Base-by-base conservation (phyloP, 257 asterid genomes). In the Jasminum sambac region DNA sequence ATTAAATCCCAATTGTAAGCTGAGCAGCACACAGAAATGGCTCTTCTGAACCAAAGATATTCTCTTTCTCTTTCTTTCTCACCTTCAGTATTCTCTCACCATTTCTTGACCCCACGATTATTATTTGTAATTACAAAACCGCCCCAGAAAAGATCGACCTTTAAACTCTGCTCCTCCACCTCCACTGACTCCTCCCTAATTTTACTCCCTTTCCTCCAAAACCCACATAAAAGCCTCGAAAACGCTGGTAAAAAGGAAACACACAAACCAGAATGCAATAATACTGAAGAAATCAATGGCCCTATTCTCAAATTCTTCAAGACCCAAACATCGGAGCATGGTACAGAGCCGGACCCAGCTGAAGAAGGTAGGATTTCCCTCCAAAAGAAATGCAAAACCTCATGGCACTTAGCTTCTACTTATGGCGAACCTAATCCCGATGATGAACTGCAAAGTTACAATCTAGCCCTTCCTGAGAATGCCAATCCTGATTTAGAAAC, bases 391-490 rank as follows among this genome's bases (percentile, higher is more conserved):
- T 87, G 97, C 5, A 87, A 76, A 74, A 83, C 88, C 3, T 80
- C 97, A 2, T 93, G 97, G 98, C 96, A 83, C 73, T 86, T 90
- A 24, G 89, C 94, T 26, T 59, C 86, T 72, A 58, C 37, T 26
- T 63, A 60, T 67, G 76, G 83, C 2, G 50, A 76, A 73, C 64
- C 77, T 5, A 74, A 79, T 23, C 24, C 70, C 26, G 83, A 64
- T 43, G 72, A 69, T 1, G 76, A 36, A 19, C 36, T 75, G 5
- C 76, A 44, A 38, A 71, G 61, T 41, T 39, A 37, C 25, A 55
- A 42, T 0, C 14, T 38, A 1, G 70, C 72, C 17, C 6, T 37
- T 69, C 55, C 75, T 55, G 58, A 72, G 42, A 74, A 44, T 73
- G 73, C 23, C 5, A 55, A 55, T 55, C 23, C 61, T 11, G 13